Evolutionary conservation across 164 flowering plant genomes (phyloP).

Genomic region (Macadamia tetraphylla): DNA sequence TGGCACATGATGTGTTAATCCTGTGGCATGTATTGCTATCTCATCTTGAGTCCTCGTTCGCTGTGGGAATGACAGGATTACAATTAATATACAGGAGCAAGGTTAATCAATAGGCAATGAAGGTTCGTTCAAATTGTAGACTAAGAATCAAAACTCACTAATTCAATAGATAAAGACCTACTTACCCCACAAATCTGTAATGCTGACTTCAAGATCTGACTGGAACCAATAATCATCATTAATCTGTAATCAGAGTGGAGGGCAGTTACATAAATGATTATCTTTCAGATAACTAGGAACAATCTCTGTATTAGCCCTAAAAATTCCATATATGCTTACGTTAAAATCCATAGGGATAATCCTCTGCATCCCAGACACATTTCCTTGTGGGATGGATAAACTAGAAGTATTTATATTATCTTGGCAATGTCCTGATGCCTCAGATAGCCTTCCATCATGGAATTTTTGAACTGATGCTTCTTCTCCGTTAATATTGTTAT

Average conservation of each 20-base stretch:
- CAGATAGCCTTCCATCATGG: slow-evolving; percentile 7
- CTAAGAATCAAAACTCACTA: too few relatives aligned
- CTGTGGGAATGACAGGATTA: too few relatives aligned
- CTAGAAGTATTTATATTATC: slow-evolving; percentile 15
- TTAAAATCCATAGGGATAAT: slow-evolving; percentile 33
- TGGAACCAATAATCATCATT: slow-evolving; percentile 67
- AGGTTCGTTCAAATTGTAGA: too few relatives aligned
- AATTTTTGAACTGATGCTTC: slow-evolving; percentile 4
- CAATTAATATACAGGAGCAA: too few relatives aligned
- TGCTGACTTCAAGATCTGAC: slow-evolving; percentile 45
- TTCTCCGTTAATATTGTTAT: too few relatives aligned
- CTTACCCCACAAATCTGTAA: slow-evolving; percentile 47
- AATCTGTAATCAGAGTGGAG: slow-evolving; percentile 28
- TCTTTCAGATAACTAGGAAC: background rate
- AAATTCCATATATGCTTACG: too few relatives aligned
- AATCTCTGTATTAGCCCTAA: too few relatives aligned
- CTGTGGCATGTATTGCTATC: too few relatives aligned
- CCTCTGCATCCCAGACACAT: slow-evolving; percentile 35
- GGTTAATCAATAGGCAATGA: too few relatives aligned
- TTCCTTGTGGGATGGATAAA: slow-evolving; percentile 8
- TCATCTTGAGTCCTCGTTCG: too few relatives aligned
- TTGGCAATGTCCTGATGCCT: slow-evolving; percentile 11
- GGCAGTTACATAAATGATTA: background rate
- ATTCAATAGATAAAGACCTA: too few relatives aligned
- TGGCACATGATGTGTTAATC: too few relatives aligned